Conservation (phyloP, 805 yeast genomes). For the Lachancea dasiensis region DNA sequence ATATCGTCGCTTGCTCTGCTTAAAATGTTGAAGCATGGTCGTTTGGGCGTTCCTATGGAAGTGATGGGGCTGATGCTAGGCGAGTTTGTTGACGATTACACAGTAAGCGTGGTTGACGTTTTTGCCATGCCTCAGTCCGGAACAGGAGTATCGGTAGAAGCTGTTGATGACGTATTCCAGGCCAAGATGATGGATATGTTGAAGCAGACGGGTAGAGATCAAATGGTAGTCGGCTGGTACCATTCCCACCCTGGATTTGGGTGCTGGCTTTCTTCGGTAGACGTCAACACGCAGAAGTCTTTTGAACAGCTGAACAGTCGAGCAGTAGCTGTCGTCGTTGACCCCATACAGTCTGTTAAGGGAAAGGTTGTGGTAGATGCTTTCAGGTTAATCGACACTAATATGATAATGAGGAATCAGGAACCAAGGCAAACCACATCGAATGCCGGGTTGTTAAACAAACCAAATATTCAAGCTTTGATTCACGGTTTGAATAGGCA, state of each 20-base stretch:
- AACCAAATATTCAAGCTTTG: slow-evolving; percentile 93
- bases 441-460: slow-evolving; percentile 88
- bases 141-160: slow-evolving; percentile 98
- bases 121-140: slow-evolving; percentile 99
- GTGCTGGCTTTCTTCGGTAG: slow-evolving; percentile 98
- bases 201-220: slow-evolving; percentile 97
- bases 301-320: slow-evolving; percentile 93
- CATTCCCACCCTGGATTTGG: slow-evolving; percentile 99
- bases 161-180: slow-evolving; percentile 98
- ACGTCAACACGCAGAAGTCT: slow-evolving; percentile 95
- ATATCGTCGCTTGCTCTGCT: slow-evolving; percentile 91
- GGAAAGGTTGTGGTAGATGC: slow-evolving; percentile 99
- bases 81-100: slow-evolving; percentile 94
- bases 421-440: slow-evolving; percentile 98
- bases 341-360: slow-evolving; percentile 96
- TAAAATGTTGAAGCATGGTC: slow-evolving; percentile 96
- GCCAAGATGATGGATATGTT: slow-evolving; percentile 99
- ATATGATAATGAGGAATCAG: slow-evolving; percentile 87
- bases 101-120: slow-evolving; percentile 95
- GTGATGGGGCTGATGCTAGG: slow-evolving; percentile 99
- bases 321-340: slow-evolving; percentile 97
- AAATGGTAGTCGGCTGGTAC: slow-evolving; percentile 99
- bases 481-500: slow-evolving; percentile 96
- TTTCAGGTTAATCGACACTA: slow-evolving; percentile 85
- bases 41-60: slow-evolving; percentile 86